Evolutionary conservation across 1,139 yeast genomes (phyloP), one percentile per base, ranked within the genome.

Genomic region (Scheffersomyces quercinus): DNA sequence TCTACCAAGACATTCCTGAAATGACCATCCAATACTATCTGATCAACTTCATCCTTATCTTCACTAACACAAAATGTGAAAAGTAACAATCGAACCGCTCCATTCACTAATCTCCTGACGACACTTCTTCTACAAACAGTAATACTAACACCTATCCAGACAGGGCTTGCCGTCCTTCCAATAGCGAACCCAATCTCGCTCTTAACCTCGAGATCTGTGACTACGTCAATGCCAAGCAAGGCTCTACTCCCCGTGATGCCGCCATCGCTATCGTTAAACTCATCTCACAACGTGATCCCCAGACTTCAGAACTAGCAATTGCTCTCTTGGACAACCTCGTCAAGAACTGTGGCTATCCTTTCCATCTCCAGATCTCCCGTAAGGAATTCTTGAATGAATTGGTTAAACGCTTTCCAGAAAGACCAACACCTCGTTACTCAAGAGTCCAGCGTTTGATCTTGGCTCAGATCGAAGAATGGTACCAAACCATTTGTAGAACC

Each of bases 401-500:
- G 60, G 99, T 93, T 29, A 86, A 88, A 56, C 70, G 91, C 61
- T 95, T 93, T 68, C 98, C 99, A 2, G 98, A 91, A 62, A 81
- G 90, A 60, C 99, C 99, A 3, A 97, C 98, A 2, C 69, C 85
- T 51, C 79, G 93, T 34, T 90, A 88, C 64, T 75, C 95, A 16
- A 76, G 93, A 52, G 85, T 89, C 15, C 98, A 93, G 62, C 73
- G 90, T 58, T 75, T 90, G 55, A 83, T 93, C 50, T 77, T 93
- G 60, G 93, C 95, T 46, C 90, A 91, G 44, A 86, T 93, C 58
- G 97, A 93, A 65, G 98, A 93, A 66, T 93, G 99, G 99, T 85
- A 88, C 62, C 96, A 89, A 64, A 93, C 99, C 1, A 82, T 93
- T 45, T 93, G 98, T 67, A 84, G 86, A 58, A 89, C 95, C 42